These are phyloP conservation scores for Trypethelium eluteriae DNA, from an alignment of 495 filamentous ascomycete genomes.

Conservation along the genomic window DNA sequence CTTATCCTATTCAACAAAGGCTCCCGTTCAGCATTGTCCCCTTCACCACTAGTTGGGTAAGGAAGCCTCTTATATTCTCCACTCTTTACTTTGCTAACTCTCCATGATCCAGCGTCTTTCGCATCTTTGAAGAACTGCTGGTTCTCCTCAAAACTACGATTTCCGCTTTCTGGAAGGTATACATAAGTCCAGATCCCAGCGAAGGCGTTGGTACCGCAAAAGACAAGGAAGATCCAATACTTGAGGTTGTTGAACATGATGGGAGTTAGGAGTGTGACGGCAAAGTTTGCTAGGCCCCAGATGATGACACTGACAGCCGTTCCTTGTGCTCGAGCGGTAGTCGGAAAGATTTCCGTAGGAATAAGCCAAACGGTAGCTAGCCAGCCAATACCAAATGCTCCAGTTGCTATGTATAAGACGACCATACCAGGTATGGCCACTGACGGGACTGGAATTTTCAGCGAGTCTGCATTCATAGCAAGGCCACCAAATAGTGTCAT, in stretches of 20 bases:
- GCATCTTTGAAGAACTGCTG: conserved; percentile 48
- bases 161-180: conserved; percentile 47
- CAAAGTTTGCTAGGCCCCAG: conserved; percentile 52
- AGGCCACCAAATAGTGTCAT: conserved; percentile 44
- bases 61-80: conserved; percentile 45
- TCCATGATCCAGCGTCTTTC: conserved; percentile 41
- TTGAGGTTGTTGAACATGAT: conserved; percentile 50
- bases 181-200: conserved; percentile 47
- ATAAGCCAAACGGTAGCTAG: conserved; percentile 50
- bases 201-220: conserved; percentile 45
- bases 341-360: conserved; percentile 53
- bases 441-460: conserved; percentile 33
- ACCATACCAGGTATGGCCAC: conserved; percentile 43
- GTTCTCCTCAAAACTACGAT: conserved; percentile 50
- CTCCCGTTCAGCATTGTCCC: conserved; percentile 35
- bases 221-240: conserved; percentile 50
- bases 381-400: conserved; percentile 52
- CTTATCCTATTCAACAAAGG: conserved; percentile 36
- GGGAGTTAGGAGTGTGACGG: conserved; percentile 48
- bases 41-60: conserved; percentile 32
- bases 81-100: conserved; percentile 40
- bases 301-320: conserved; percentile 47
- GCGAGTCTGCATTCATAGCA: conserved; percentile 29
- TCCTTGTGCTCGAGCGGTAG: conserved; percentile 46
- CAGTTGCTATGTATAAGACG: conserved; percentile 44